These are phyloP conservation scores for Rhynchosporium graminicola DNA, from an alignment of 2,329 filamentous ascomycete genomes.

Conservation along the genomic window DNA sequence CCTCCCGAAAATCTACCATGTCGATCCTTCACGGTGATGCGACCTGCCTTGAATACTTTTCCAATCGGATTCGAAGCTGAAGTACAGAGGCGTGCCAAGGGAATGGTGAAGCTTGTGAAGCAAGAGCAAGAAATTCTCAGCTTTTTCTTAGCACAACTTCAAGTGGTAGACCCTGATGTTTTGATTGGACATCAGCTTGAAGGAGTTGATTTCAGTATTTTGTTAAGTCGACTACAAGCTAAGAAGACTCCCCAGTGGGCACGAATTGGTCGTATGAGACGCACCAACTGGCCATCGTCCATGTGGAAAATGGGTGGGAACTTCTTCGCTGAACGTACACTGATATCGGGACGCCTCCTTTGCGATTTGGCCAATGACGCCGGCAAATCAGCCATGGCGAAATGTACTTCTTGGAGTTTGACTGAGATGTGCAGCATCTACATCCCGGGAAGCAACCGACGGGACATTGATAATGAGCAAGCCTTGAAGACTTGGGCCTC, in stretches of 20 bases:
- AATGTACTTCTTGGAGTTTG: slow-evolving; percentile 97
- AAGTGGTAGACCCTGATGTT: slow-evolving; percentile 88
- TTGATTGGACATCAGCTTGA: slow-evolving; percentile 95
- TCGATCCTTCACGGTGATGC: slow-evolving; percentile 87
- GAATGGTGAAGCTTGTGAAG: slow-evolving; percentile 77
- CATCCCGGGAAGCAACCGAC: slow-evolving; percentile 63
- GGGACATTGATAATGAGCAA: slow-evolving; percentile 85
- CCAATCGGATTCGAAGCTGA: slow-evolving; percentile 85
- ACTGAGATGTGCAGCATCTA: slow-evolving; percentile 97
- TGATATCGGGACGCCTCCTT: slow-evolving; percentile 84
- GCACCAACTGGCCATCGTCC: slow-evolving; percentile 81
- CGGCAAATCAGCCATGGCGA: slow-evolving; percentile 94
- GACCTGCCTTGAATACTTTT: slow-evolving; percentile 74
- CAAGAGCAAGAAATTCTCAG: slow-evolving; percentile 83
- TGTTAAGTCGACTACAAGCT: slow-evolving; percentile 83
- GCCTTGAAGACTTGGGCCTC: slow-evolving; percentile 85
- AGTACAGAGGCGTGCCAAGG: slow-evolving; percentile 68
- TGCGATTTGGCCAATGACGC: slow-evolving; percentile 96
- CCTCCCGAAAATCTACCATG: slow-evolving; percentile 86
- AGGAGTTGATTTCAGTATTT: slow-evolving; percentile 90
- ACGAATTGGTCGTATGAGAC: slow-evolving; percentile 81
- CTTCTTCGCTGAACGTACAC: slow-evolving; percentile 89
- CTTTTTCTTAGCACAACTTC: slow-evolving; percentile 86
- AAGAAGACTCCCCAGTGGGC: slow-evolving; percentile 96
- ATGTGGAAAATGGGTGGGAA: slow-evolving; percentile 84